A percentile compares a stretch with the other conserved stretches of the same genome.
Conservation (phyloP, 2,329 filamentous ascomycete genomes). For the Colletotrichum zoysiae region DNA sequence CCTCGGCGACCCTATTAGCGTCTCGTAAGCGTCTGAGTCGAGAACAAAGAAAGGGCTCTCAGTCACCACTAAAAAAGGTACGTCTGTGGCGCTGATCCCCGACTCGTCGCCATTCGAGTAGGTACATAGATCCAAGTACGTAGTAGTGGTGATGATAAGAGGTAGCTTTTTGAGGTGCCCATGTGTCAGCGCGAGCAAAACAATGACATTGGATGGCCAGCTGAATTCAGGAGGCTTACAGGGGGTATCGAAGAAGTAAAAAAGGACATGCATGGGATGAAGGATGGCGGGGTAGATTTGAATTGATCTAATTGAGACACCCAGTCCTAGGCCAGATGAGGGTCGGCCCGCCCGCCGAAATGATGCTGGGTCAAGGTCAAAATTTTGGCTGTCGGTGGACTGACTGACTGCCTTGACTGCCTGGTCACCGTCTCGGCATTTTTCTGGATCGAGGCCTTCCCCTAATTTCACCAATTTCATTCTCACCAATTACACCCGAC, state of each 20-base stretch:
- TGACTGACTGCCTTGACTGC: too few relatives aligned
- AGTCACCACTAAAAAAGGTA: constrained; percentile 17
- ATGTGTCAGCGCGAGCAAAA: constrained; percentile 36
- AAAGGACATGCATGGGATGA: neutral
- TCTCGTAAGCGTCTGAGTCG: constrained; percentile 27
- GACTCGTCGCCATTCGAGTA: constrained; percentile 3
- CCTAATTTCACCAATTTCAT: neutral
- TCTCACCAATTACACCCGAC: neutral
- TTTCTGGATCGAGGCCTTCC: constrained; percentile 1
- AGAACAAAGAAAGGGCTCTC: constrained; percentile 23
- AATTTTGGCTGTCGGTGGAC: neutral
- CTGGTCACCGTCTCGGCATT: neutral
- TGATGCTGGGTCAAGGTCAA: constrained; percentile 26
- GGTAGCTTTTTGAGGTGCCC: neutral
- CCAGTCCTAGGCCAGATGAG: constrained; percentile 15
- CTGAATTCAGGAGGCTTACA: constrained; percentile 30
- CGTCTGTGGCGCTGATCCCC: constrained; percentile 13
- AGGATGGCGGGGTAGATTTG: constrained; percentile 38
- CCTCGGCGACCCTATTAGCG: constrained; percentile 24
- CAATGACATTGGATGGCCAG: constrained; percentile 28
- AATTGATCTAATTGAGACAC: constrained; percentile 39
- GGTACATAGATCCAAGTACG: neutral
- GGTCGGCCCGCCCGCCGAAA: constrained; percentile 35
- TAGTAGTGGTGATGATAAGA: neutral
- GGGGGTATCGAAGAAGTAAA: too few relatives aligned